A percentile compares a stretch with the other conserved stretches of the same genome.
Evolutionary conservation across 73 alveolate genomes (phyloP).

Genomic region (Paramecium primaurelia): DNA sequence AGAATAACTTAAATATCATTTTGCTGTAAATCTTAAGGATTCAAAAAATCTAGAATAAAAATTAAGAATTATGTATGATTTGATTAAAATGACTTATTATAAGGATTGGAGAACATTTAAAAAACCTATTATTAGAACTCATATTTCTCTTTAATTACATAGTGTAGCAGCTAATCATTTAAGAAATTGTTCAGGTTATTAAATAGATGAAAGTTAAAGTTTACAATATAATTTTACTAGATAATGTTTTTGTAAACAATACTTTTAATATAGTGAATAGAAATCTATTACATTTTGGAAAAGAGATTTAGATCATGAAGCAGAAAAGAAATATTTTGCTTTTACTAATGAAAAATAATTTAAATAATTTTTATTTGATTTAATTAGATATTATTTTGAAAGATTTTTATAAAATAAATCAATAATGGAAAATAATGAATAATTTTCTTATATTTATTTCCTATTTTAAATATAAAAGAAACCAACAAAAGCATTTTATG

Average conservation of each 20-base stretch:
- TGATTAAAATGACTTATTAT: neutral
- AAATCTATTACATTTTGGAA: neutral
- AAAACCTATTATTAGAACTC: neutral
- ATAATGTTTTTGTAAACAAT: neutral
- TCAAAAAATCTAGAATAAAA: neutral
- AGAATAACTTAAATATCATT: neutral
- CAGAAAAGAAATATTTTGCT: neutral
- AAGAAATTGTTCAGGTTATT: neutral
- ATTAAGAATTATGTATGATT: neutral
- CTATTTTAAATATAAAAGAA: neutral
- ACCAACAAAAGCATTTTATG: constrained; percentile 1
- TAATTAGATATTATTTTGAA: neutral
- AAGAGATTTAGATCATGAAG: neutral
- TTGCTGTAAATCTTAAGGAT: neutral
- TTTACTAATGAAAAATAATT: neutral
- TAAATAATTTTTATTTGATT: neutral
- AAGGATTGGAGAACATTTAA: neutral
- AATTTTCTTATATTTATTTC: neutral
- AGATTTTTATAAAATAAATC: neutral
- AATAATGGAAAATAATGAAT: neutral
- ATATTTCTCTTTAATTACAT: neutral
- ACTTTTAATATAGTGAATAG: neutral
- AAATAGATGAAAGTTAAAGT: neutral
- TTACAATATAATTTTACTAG: neutral
- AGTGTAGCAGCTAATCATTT: neutral